Base-by-base conservation (phyloP, 73 alveolate genomes). In the Effrenium voratum region DNA sequence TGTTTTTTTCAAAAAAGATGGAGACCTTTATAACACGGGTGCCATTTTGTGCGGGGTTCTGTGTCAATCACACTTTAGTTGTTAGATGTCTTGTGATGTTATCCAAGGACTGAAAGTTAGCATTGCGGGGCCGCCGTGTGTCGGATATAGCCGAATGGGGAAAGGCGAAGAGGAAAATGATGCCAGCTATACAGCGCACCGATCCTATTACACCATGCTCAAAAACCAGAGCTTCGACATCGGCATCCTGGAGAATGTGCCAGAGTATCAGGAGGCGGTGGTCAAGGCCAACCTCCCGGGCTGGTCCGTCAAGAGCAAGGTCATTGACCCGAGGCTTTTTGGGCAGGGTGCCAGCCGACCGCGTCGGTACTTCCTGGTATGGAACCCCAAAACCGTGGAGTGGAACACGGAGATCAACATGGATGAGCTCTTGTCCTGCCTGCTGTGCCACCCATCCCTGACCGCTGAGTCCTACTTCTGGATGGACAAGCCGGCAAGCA, bases 111-210 rank as follows among this genome's bases (percentile, higher is more conserved):
- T n/a, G n/a, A n/a, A n/a, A n/a, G n/a, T n/a, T n/a, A n/a, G n/a
- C n/a, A n/a, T n/a, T n/a, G n/a, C n/a, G n/a, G 92, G 92, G 30
- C 92, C 92, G n/a, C 92, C 92, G 3, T 81, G 92, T n/a, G 92
- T 81, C 44, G 92, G 38, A 2, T 81, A 32, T 13, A 10, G 50
- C 15, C 34, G 13, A 43, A 81, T 81, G 92, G 92, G 92, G 15
- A 47, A 81, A 28, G 32, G 15, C 22, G 15, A 47, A 13, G 50
- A 30, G 36, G 92, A 81, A 50, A 8, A 0, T 2, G 92, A 81
- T 81, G 50, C 50, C 0, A 47, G 75, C 38, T 81, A 47, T 49
- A 36, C 5, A 0, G 70, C 92, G 3, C 92, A 81, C n/a, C 43
- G 36, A 16, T 47, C 36, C 60, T 49, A 81, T 34, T 81, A 47